Evolutionary conservation across 2,329 filamentous ascomycete genomes (phyloP).

Genomic region (Xylariaceae sp.): DNA sequence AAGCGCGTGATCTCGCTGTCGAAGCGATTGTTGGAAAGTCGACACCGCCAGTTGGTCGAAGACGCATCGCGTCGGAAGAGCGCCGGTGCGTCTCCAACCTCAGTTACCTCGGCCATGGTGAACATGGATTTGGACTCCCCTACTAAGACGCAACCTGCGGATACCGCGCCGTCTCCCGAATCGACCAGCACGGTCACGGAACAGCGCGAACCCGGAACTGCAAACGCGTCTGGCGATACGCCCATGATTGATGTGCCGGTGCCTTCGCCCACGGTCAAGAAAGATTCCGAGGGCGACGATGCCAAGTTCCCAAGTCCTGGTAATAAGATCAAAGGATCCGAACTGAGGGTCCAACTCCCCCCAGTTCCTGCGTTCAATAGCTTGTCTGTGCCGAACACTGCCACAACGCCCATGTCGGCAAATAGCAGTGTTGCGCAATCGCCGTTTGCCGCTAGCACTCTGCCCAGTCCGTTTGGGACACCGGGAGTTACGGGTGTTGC

Average conservation of each 20-base stretch:
- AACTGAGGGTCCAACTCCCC: conserved; percentile 49
- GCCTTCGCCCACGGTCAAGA: conserved; percentile 20
- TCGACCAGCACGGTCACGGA: conserved; percentile 4
- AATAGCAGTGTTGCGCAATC: conserved; percentile 42
- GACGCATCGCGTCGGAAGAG: conserved; percentile 34
- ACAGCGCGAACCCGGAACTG: not conserved
- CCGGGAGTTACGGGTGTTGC: conserved; percentile 38
- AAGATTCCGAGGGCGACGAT: no score
- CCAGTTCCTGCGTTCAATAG: conserved; percentile 47
- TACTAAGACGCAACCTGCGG: conserved; percentile 23
- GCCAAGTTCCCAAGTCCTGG: no score
- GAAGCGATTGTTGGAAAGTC: conserved; percentile 46
- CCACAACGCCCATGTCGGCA: conserved; percentile 44
- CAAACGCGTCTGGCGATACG: conserved; percentile 12
- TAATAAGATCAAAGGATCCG: conserved; percentile 21
- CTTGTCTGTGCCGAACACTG: conserved; percentile 31
- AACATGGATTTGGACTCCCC: conserved; percentile 39
- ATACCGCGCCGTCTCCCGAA: conserved; percentile 11
- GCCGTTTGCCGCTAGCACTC: conserved; percentile 39
- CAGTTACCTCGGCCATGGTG: conserved; percentile 28
- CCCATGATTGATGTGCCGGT: conserved; percentile 33
- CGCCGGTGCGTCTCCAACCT: conserved; percentile 24
- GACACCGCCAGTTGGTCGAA: conserved; percentile 38
- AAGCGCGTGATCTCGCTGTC: conserved; percentile 49
- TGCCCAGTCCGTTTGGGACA: conserved; percentile 40